A percentile compares a stretch with the other conserved stretches of the same genome.
Evolutionary conservation across 2,329 filamentous ascomycete genomes (phyloP).

Genomic region (Cadophora sp.): DNA sequence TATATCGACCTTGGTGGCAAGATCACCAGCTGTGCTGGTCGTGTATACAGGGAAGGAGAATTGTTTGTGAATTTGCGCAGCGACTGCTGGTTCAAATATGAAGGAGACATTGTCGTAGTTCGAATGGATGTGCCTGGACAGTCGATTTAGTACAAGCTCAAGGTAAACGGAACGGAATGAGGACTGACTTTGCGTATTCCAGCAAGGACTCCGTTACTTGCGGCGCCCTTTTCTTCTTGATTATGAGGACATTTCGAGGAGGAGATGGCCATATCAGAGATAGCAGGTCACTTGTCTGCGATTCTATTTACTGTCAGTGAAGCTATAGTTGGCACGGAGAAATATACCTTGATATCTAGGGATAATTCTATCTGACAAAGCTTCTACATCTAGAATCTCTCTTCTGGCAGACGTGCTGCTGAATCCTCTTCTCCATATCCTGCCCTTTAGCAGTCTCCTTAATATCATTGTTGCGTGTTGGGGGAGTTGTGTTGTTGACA

Average conservation of each 20-base stretch:
- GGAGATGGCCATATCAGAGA: slow-evolving; percentile 72
- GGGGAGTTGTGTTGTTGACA: slow-evolving; percentile 16
- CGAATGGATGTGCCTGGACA: slow-evolving; percentile 70
- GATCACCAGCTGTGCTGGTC: slow-evolving; percentile 48
- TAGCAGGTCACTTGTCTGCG: slow-evolving; percentile 63
- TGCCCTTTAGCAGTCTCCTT: slow-evolving; percentile 27
- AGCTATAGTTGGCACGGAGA: slow-evolving; percentile 41
- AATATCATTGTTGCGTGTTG: slow-evolving; percentile 27
- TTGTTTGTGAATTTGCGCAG: slow-evolving; percentile 71
- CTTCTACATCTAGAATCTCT: slow-evolving; percentile 57
- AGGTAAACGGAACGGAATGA: not conserved
- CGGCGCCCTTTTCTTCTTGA: slow-evolving; percentile 67
- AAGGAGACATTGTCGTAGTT: slow-evolving; percentile 84
- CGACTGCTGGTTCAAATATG: slow-evolving; percentile 81
- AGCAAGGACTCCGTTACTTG: slow-evolving; percentile 45
- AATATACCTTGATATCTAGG: slow-evolving; percentile 68
- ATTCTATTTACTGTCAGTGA: slow-evolving; percentile 55
- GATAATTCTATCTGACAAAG: slow-evolving; percentile 61
- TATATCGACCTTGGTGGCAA: slow-evolving; percentile 84
- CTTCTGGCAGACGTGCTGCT: slow-evolving; percentile 53
- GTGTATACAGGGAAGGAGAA: slow-evolving; percentile 79
- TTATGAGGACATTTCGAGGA: slow-evolving; percentile 71
- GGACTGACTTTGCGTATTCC: slow-evolving; percentile 46
- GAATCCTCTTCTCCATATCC: slow-evolving; percentile 47
- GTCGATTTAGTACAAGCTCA: slow-evolving; percentile 28